A percentile compares a stretch with the other conserved stretches of the same genome.
These are phyloP conservation scores for Leptographium galeiforme DNA, from an alignment of 2,329 filamentous ascomycete species.

Conservation along the genomic window DNA sequence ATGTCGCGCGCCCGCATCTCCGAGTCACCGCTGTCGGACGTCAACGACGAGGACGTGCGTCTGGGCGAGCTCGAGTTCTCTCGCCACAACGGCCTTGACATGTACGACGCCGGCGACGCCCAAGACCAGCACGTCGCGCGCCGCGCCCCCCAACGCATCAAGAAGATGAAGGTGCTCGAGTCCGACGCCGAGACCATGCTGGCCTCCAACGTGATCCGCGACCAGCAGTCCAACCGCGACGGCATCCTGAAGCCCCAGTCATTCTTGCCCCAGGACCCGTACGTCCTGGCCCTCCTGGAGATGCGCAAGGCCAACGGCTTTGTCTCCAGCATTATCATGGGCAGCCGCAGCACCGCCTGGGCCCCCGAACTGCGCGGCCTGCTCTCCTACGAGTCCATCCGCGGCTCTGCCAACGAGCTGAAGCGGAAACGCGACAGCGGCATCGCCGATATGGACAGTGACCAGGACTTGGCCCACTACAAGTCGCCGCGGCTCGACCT, in stretches of 20 bases:
- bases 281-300: constrained; percentile 75
- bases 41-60: constrained; percentile 48
- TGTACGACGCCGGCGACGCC: constrained; percentile 49
- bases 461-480: constrained; percentile 45
- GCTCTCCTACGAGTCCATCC: constrained; percentile 72
- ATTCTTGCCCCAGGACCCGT: constrained; percentile 77
- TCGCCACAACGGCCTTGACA: constrained; percentile 36
- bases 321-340: constrained; percentile 73
- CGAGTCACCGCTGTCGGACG: constrained; percentile 57
- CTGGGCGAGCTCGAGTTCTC: constrained; percentile 47
- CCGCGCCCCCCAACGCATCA: constrained; percentile 57
- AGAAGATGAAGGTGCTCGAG: constrained; percentile 66
- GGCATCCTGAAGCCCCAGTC: constrained; percentile 73
- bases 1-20: constrained; percentile 48
- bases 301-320: constrained; percentile 88
- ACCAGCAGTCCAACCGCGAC: constrained; percentile 72
- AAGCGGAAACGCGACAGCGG: constrained; percentile 92
- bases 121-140: constrained; percentile 45
- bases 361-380: constrained; percentile 88
- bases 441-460: constrained; percentile 63
- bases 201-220: constrained; percentile 63
- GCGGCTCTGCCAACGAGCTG: constrained; percentile 55
- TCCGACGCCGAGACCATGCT: constrained; percentile 74
- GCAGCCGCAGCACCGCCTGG: constrained; percentile 66
- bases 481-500: constrained; percentile 60